These are phyloP conservation scores for Pontederia crassipes DNA, from an alignment of 176 grass and related monocot genomes.

Conservation along the genomic window DNA sequence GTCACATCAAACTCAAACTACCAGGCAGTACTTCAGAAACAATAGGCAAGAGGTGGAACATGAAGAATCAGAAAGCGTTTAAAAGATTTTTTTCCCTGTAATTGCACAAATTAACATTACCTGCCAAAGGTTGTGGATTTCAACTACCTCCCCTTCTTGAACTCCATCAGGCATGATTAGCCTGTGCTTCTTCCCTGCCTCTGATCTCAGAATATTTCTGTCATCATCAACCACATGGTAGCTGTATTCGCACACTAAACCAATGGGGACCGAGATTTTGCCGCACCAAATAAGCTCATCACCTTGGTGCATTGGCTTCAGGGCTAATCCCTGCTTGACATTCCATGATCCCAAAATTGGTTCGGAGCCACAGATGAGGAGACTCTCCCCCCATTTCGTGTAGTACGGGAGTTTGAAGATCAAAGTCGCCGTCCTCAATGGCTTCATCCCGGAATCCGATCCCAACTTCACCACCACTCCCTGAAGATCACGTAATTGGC, in stretches of 20 bases:
- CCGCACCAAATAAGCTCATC: slow-evolving; percentile 68
- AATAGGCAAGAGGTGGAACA: background rate
- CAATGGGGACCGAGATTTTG: slow-evolving; percentile 28
- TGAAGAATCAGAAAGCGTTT: background rate
- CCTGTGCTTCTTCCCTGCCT: slow-evolving; percentile 61
- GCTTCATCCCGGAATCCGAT: slow-evolving; percentile 33
- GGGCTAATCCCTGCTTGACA: slow-evolving; percentile 60
- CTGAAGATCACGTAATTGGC: background rate
- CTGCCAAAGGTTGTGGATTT: slow-evolving; percentile 91
- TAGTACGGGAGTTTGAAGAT: slow-evolving; percentile 81
- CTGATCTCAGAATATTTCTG: slow-evolving; percentile 69
- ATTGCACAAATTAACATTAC: slow-evolving; percentile 15
- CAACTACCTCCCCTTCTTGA: slow-evolving; percentile 52
- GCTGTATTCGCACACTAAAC: slow-evolving; percentile 53
- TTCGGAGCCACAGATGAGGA: slow-evolving; percentile 63
- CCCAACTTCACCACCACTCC: slow-evolving; percentile 32
- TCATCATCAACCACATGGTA: slow-evolving; percentile 79
- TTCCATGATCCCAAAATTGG: slow-evolving; percentile 65
- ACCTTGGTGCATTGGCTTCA: slow-evolving; percentile 54
- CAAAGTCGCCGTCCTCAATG: slow-evolving; percentile 34
- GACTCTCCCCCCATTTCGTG: slow-evolving; percentile 77
- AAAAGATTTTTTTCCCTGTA: too few species aligned
- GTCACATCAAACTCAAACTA: background rate
- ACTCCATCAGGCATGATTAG: slow-evolving; percentile 50
- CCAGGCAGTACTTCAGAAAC: too few species aligned